These are phyloP conservation scores for Datura wrightii DNA, from an alignment of 257 asterid genomes.

Conservation along the genomic window DNA sequence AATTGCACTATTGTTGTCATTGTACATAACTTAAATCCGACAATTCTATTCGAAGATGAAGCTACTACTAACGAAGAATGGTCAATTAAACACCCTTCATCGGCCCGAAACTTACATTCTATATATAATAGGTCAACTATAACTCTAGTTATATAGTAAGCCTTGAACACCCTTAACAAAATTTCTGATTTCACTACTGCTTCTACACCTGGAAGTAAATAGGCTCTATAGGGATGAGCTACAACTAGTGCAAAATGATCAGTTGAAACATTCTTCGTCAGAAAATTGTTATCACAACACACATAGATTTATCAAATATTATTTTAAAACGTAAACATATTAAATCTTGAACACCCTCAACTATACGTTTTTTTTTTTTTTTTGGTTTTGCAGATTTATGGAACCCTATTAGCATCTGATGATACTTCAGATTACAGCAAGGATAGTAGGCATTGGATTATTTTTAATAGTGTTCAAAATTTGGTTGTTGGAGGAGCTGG, in stretches of 20 bases:
- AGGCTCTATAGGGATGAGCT: not conserved
- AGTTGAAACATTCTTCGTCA: no score
- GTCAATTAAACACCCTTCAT: not conserved
- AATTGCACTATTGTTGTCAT: not conserved
- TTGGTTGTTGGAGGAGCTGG: slow-evolving; percentile 81
- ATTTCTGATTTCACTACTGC: not conserved
- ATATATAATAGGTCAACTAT: not conserved
- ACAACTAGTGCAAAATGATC: no score
- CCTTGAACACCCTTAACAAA: not conserved
- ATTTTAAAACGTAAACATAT: no score
- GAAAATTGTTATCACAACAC: no score
- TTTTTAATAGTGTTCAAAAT: slow-evolving; percentile 50
- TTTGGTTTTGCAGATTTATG: slow-evolving; percentile 52
- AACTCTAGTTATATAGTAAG: not conserved
- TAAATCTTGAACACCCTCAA: no score
- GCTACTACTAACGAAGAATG: not conserved
- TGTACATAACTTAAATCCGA: not conserved
- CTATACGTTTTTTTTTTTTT: not conserved
- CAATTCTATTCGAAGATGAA: not conserved
- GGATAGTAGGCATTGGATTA: slow-evolving; percentile 67
- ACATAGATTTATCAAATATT: no score
- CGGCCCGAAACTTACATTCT: not conserved
- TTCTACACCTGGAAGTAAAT: not conserved
- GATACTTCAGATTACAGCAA: slow-evolving; percentile 51
- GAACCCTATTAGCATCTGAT: slow-evolving; percentile 60